These are phyloP conservation scores for Aquilaria malaccensis DNA, from an alignment of 345 rosid genomes.

Conservation along the genomic window DNA sequence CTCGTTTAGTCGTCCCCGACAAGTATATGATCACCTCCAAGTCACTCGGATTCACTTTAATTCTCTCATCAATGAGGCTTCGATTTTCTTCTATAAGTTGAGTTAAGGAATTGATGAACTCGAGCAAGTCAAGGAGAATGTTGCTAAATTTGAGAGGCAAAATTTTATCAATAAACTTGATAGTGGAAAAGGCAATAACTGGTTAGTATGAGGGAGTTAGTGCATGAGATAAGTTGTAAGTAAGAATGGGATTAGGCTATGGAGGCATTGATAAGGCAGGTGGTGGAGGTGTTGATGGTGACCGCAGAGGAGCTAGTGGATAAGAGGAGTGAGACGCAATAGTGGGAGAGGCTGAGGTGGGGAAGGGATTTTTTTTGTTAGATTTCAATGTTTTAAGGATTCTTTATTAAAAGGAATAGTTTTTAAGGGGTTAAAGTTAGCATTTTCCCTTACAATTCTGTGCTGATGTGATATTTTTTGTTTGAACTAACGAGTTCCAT, in stretches of 20 bases:
- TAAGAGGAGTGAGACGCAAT: no score
- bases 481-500: no score
- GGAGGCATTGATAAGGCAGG: conserved; percentile 36
- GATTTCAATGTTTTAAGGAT: no score
- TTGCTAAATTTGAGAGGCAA: conserved; percentile 30
- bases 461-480: no score
- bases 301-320: neutral
- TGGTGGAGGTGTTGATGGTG: conserved; percentile 11
- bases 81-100: neutral
- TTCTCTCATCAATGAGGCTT: conserved; percentile 4
- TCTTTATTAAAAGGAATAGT: no score
- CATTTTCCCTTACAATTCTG: no score
- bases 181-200: conserved; percentile 62
- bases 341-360: no score
- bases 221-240: conserved; percentile 31
- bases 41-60: conserved; percentile 44
- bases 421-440: no score
- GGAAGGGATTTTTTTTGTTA: no score
- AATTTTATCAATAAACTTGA: conserved; percentile 33
- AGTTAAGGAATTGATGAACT: conserved; percentile 44
- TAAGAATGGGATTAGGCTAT: conserved; percentile 33
- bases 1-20: conserved; percentile 75
- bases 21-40: conserved; percentile 65
- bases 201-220: conserved; percentile 51
- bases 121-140: conserved; percentile 65